A percentile compares a stretch with the other conserved stretches of the same genome.
Conservation (phyloP, 495 filamentous ascomycete genomes). For the Penicillium alfredii region DNA sequence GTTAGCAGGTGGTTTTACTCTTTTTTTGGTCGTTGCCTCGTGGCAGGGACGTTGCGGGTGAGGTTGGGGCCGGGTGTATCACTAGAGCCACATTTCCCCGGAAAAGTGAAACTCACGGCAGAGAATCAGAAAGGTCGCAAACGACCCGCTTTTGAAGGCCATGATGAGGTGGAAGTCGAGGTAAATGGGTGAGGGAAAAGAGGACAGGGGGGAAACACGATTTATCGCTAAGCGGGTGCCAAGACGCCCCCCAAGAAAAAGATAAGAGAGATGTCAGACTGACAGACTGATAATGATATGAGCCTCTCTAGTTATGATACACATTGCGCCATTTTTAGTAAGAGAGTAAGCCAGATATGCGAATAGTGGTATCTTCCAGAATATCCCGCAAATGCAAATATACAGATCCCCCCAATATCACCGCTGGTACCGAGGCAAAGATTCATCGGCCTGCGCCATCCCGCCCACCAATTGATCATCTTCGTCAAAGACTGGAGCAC, state of each 20-base stretch:
- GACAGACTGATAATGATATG: constrained; percentile 1
- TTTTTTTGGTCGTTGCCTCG: constrained; percentile 4
- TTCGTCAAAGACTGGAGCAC: constrained; percentile 63
- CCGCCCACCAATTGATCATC: constrained; percentile 43
- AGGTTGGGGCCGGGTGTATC: constrained; percentile 8
- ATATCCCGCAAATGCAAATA: constrained; percentile 26
- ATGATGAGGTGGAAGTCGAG: constrained; percentile 17
- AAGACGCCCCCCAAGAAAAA: constrained; percentile 11
- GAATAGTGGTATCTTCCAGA: constrained; percentile 30
- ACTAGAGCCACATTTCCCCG: too few relatives aligned
- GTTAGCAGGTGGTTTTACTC: constrained; percentile 10
- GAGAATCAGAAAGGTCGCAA: constrained; percentile 93
- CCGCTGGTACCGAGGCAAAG: constrained; percentile 44
- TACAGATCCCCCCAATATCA: constrained; percentile 15
- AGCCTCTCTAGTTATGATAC: too few relatives aligned
- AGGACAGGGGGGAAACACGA: constrained; percentile 9
- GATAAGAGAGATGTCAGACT: constrained; percentile 9
- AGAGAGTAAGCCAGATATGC: constrained; percentile 26
- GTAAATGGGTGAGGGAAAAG: constrained; percentile 5
- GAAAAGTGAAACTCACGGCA: constrained; percentile 66
- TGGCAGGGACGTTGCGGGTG: constrained; percentile 3
- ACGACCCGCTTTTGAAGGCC: constrained; percentile 48
- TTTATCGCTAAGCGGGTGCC: constrained; percentile 21
- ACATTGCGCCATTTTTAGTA: too few relatives aligned
- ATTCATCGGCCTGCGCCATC: constrained; percentile 39